A percentile compares a stretch with the other conserved stretches of the same genome.
Conservation (phyloP, 2,329 filamentous ascomycete species). For the Sphaerulina musiva region DNA sequence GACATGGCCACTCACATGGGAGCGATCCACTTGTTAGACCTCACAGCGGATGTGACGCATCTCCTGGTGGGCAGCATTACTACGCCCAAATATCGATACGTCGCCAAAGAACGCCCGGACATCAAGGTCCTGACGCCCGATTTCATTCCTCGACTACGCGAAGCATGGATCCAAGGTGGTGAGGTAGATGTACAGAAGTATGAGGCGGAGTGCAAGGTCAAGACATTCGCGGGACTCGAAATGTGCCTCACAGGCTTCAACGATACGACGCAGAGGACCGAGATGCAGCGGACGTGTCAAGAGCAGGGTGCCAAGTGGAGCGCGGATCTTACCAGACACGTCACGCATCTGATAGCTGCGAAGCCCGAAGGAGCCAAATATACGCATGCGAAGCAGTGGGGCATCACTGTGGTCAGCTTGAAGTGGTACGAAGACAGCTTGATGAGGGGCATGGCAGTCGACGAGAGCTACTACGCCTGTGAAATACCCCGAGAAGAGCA, state of each 20-base stretch:
- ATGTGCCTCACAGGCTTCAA: constrained; percentile 67
- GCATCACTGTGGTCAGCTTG: constrained; percentile 67
- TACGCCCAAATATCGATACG: constrained; percentile 91
- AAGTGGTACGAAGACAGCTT: constrained; percentile 83
- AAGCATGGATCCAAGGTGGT: constrained; percentile 72
- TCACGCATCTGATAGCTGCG: constrained; percentile 81
- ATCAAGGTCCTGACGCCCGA: constrained; percentile 73
- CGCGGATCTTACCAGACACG: constrained; percentile 75
- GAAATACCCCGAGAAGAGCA: constrained; percentile 61
- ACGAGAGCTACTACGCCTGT: constrained; percentile 80
- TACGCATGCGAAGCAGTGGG: constrained; percentile 76
- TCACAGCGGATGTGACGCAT: constrained; percentile 94
- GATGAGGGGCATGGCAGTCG: constrained; percentile 80
- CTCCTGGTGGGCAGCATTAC: constrained; percentile 83
- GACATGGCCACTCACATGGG: constrained; percentile 71
- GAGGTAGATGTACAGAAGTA: constrained; percentile 66
- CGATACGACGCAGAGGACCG: constrained; percentile 58
- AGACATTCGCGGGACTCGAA: constrained; percentile 55
- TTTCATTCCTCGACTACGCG: constrained; percentile 76
- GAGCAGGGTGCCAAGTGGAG: constrained; percentile 75
- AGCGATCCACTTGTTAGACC: constrained; percentile 77
- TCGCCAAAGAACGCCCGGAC: constrained; percentile 81
- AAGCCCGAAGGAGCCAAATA: constrained; percentile 84
- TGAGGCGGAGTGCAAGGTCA: constrained; percentile 60
- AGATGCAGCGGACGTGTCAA: constrained; percentile 61